These are phyloP conservation scores for Diaporthe sp. DNA, from an alignment of 2,329 filamentous ascomycete genomes.

Conservation along the genomic window DNA sequence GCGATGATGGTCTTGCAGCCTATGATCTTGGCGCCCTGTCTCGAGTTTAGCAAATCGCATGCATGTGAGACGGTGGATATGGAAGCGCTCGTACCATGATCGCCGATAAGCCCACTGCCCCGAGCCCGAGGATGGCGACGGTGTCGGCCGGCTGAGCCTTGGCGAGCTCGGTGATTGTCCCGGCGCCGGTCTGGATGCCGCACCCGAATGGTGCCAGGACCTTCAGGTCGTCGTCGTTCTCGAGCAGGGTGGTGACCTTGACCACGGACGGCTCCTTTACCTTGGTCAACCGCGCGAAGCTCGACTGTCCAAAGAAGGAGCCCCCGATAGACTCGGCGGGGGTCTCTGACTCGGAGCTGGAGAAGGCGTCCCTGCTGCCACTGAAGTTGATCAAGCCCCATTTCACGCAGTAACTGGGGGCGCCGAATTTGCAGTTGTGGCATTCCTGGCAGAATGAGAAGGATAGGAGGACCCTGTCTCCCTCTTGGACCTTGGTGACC, in stretches of 20 bases:
- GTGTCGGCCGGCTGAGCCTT: slow-evolving; percentile 15
- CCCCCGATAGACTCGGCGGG: background rate
- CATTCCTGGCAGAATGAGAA: slow-evolving; percentile 15
- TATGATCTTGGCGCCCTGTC: background rate
- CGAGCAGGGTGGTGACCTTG: background rate
- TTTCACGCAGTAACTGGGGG: background rate
- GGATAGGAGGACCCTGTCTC: background rate
- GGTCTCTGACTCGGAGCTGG: background rate
- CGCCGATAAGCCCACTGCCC: background rate
- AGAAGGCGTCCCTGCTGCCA: background rate
- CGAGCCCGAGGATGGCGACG: background rate
- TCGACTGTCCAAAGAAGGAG: slow-evolving; percentile 21
- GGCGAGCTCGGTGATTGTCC: slow-evolving; percentile 4
- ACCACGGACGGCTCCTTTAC: background rate
- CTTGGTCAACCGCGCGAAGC: background rate
- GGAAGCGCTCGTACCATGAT: background rate
- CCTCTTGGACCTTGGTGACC: slow-evolving; percentile 5
- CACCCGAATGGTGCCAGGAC: background rate
- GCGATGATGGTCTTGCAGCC: slow-evolving; percentile 3
- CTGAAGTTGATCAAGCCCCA: slow-evolving; percentile 9
- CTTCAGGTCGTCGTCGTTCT: background rate
- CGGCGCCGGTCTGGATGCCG: slow-evolving; percentile 11
- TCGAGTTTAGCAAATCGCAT: background rate
- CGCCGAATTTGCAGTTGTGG: background rate
- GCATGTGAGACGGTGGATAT: too few species aligned